Base-by-base conservation (phyloP, 2,329 filamentous ascomycete species). In the Gliomastix tumulicola region DNA sequence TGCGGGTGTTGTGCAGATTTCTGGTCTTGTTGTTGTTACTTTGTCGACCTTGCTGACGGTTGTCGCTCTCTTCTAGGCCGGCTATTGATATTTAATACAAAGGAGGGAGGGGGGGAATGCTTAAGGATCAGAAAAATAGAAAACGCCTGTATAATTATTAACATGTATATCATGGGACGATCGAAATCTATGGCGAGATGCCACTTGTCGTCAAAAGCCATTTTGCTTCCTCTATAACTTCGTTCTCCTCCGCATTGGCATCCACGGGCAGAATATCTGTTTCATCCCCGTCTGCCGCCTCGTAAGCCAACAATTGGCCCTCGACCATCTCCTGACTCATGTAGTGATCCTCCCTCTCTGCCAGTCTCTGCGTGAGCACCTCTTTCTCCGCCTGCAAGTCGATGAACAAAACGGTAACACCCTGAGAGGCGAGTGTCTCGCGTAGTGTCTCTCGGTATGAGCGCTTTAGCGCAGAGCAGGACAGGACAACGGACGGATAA, bases 401-500 rank as follows among this genome's bases (percentile, higher is more conserved):
- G 6, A 66, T 23, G 39, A 66, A 63, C 1, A 57, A 40, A 4
- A 55, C 45, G 3, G 45, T 38, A 11, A 53, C 28, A 2, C 42
- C 47, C 2, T 46, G 40, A 10, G 36, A 21, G 6, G 50, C 34
- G 3, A 49, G 28, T 7, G 33, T 25, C 8, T 44, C 34, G 6
- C 60, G 44, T 3, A 66, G 48, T 10, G 46, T 41, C 13, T 59
- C 49, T 4, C 63, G 51, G 36, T 63, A 62, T 1, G 40, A 30
- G 12, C 40, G 42, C 28, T 52, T 56, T 32, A 66, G 45, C 1
- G 60, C 59, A 8, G 63, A 66, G 44, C 62, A 67, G 15, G 58
- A 62, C 3, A 66, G 44, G 5, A 64, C 39, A 2, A 56, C 55
- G 4, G 44, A 39, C 11, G 46, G 39, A 12, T 53, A 49, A 2